Base-by-base conservation (phyloP, 2,329 filamentous ascomycete species). In the Verticillium isaacii region DNA sequence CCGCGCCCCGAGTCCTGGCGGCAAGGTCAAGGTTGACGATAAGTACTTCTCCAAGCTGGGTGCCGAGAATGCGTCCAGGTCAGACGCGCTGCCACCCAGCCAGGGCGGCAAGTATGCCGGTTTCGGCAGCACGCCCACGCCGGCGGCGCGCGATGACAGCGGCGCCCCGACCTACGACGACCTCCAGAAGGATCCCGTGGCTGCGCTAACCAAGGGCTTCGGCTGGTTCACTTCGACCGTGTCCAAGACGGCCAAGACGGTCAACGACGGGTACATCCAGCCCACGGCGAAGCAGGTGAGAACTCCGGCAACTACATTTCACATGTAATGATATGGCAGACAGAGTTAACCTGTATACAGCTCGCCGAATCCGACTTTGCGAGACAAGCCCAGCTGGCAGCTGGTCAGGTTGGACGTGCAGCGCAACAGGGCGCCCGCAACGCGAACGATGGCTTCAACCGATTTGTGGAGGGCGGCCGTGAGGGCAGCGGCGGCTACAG, bases 61-160 rank as follows among this genome's bases (percentile, higher is more conserved):
- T 5, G 85, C 85, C 32, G 91, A 92, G 64, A 99, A 99, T 73
- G 91, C 93, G 5, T 79, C 81, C 45, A 82, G 95, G 63, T 82
- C 91, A 7, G 92, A 89, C 0, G 81, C 86, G 68, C 69, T 98
- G 59, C 89, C 92, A 34, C 95, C 95, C 0, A 94, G 83, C 64
- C 94, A 97, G 74, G 95, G 95, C 63, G 95, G 95, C 12, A 97
- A 96, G 76, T 99, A 92, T 72, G 84, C 80, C 12, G 95, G 95
- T 0, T 99, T 99, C 74, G 95, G 95, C 39, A 96, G 89, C 72
- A 87, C 88, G 58, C 85, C 90, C 32, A 82, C 81, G 60, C 81
- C 85, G 19, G 74, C 80, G 59, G 75, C 80, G 60, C 74, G 75
- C 37, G 74, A 74, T 52, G 74, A 74, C 58, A 77, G 78, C 14